Evolutionary conservation across 2,329 filamentous ascomycete species (phyloP), one percentile per base, ranked within the genome.

Genomic region (Microsporum canis): DNA sequence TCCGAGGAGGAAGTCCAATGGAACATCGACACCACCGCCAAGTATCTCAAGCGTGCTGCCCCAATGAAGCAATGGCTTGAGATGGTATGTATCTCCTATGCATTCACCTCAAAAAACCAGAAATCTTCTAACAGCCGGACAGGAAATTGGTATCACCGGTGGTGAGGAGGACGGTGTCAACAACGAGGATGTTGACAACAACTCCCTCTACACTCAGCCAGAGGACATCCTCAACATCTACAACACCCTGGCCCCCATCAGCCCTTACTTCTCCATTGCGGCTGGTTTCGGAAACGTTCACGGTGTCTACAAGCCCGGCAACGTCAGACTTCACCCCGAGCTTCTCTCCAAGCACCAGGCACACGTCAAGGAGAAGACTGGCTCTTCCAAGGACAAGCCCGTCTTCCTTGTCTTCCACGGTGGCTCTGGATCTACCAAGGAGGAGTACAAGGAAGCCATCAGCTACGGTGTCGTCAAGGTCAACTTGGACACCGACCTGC

Each of bases 331-430:
- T 66, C 91, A 95, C 81, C 94, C 94, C 62, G 89, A 95, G 80
- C 87, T 99, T 59, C 88, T 99, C 70, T 84, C 84, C 77, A 96
- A 97, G 88, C 94, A 99, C 85, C 94, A 99, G 82, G 82, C 82
- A 66, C 90, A 88, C 77, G 89, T 96, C 76, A 85, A 89, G 78
- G 85, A 92, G 78, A 84, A 95, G 81, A 84, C 87, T 66, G 77
- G 78, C 68, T 79, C 83, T 71, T 79, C 82, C 69, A 84, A 88
- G 67, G 83, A 88, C 73, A 96, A 96, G 87, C 94, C 94, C 68
- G 89, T 97, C 73, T 97, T 91, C 86, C 90, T 99, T 72, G 94
- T 99, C 76, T 99, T 99, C 88, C 94, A 99, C 84, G 94, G 94
- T 72, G 94, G 94, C 71, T 95, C 89, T 66, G 94, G 94, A 68